These are phyloP conservation scores for Penicillium capsulatum DNA, from an alignment of 2,329 filamentous ascomycete species.

Conservation along the genomic window DNA sequence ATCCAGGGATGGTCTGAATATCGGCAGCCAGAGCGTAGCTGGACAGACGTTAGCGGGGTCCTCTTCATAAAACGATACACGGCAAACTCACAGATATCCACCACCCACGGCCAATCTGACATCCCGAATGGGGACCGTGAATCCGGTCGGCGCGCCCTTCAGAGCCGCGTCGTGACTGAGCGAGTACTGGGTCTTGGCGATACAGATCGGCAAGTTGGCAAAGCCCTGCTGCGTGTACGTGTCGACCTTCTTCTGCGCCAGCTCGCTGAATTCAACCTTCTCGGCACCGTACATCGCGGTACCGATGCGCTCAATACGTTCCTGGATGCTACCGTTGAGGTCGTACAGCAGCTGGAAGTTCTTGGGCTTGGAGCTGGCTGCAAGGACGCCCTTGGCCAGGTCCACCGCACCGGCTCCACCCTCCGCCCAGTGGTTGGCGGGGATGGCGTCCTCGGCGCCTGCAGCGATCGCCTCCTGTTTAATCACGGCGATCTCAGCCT, in stretches of 20 bases:
- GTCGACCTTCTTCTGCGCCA: constrained; percentile 94
- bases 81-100: constrained; percentile 69
- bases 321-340: constrained; percentile 72
- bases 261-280: constrained; percentile 85
- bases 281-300: constrained; percentile 91
- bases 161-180: constrained; percentile 87
- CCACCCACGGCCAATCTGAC: constrained; percentile 91
- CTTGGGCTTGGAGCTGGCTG: constrained; percentile 76
- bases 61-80: background rate
- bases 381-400: constrained; percentile 80
- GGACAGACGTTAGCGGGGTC: constrained; percentile 1
- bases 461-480: constrained; percentile 87
- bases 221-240: constrained; percentile 91
- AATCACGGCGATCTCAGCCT: constrained; percentile 83
- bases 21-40: constrained; percentile 92
- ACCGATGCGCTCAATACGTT: constrained; percentile 86
- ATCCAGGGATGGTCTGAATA: constrained; percentile 94
- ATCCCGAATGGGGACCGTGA: constrained; percentile 90
- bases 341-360: constrained; percentile 84
- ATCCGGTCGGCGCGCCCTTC: constrained; percentile 92
- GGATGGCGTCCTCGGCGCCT: constrained; percentile 87
- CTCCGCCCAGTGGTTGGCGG: constrained; percentile 95
- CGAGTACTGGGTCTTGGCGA: constrained; percentile 98
- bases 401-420: constrained; percentile 87
- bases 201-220: constrained; percentile 87